phyloP scores from a whole-genome alignment of 2,329 filamentous ascomycete species.

The Bipolaris bicolor region DNA sequence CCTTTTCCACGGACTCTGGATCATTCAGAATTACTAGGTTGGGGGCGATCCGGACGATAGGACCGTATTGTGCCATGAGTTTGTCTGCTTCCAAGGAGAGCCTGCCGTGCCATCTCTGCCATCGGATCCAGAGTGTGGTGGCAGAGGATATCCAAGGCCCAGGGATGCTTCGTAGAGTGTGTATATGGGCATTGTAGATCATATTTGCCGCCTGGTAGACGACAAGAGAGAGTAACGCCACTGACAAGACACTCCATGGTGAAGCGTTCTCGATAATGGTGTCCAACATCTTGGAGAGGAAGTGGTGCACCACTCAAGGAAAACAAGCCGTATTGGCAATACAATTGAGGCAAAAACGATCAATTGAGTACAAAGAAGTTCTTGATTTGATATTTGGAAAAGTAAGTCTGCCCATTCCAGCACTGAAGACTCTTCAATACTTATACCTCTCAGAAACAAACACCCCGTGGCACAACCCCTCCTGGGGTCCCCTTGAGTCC shows the following conservation, averaged over 20 bases:
- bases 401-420: background rate
- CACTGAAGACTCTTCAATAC: background rate
- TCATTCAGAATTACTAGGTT: slow-evolving; percentile 30
- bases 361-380: background rate
- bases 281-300: background rate
- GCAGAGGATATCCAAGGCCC: slow-evolving; percentile 28
- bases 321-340: background rate
- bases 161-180: slow-evolving; percentile 22
- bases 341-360: background rate
- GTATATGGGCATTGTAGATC: slow-evolving; percentile 19
- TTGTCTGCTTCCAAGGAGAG: slow-evolving; percentile 28
- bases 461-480: background rate
- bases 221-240: background rate
- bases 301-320: background rate
- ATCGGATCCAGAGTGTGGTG: slow-evolving; percentile 26
- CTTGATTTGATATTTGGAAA: no score
- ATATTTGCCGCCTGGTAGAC: slow-evolving; percentile 10
- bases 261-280: background rate
- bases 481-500: background rate
- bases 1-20: slow-evolving; percentile 21
- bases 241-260: background rate
- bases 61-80: slow-evolving; percentile 25
- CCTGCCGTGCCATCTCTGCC: slow-evolving; percentile 28
- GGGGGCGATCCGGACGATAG: slow-evolving; percentile 27
- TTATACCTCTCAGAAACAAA: background rate